These are phyloP conservation scores for Musa acuminata DNA, from an alignment of 176 grass and related monocot genomes.

Conservation along the genomic window DNA sequence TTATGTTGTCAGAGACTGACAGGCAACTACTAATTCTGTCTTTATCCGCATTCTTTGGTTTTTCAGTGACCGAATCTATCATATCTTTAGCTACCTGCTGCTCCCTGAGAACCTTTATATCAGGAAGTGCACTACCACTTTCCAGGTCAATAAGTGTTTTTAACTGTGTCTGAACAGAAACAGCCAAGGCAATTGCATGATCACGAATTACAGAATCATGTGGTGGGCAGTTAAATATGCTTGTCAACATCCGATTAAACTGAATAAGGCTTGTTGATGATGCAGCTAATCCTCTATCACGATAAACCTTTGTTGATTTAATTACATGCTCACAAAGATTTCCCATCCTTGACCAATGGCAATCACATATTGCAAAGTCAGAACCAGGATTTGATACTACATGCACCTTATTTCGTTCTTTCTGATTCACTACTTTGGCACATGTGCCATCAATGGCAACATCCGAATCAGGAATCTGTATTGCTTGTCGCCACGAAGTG, in stretches of 20 bases:
- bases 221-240: constrained; percentile 55
- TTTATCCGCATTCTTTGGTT: background rate
- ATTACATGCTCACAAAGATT: constrained; percentile 83
- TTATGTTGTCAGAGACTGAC: background rate
- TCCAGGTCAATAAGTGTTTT: constrained; percentile 23
- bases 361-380: constrained; percentile 83
- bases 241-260: constrained; percentile 60
- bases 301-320: constrained; percentile 54
- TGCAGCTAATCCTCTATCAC: constrained; percentile 45
- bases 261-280: constrained; percentile 48
- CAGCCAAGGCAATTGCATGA: constrained; percentile 63
- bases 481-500: constrained; percentile 53
- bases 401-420: constrained; percentile 52
- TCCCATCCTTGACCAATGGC: constrained; percentile 68
- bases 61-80: constrained; percentile 18
- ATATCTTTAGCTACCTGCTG: constrained; percentile 19
- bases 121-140: constrained; percentile 17
- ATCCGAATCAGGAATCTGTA: constrained; percentile 57
- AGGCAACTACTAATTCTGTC: background rate
- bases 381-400: constrained; percentile 57
- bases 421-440: constrained; percentile 52
- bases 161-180: constrained; percentile 66
- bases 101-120: constrained; percentile 3
- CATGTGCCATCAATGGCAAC: constrained; percentile 44
- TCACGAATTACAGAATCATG: constrained; percentile 62